These are phyloP conservation scores for Paramecium sexaurelia DNA, from an alignment of 73 alveolate species.

Conservation along the genomic window DNA sequence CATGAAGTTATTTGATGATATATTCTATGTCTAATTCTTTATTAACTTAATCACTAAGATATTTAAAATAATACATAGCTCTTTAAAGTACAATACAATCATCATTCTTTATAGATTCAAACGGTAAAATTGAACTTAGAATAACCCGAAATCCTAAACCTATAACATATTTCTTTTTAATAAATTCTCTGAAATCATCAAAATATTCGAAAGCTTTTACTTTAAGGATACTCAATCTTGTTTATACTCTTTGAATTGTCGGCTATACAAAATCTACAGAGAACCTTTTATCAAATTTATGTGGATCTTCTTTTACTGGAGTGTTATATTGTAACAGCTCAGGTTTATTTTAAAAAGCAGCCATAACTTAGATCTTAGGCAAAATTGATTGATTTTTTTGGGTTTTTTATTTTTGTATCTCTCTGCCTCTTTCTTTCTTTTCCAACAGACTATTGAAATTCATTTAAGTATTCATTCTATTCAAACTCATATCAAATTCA, in stretches of 20 bases:
- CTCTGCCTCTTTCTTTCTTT: neutral
- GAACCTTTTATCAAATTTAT: neutral
- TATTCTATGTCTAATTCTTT: slow-evolving; percentile 21
- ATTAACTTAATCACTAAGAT: neutral
- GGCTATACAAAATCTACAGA: neutral
- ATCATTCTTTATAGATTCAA: neutral
- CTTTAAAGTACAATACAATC: neutral
- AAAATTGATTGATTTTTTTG: neutral
- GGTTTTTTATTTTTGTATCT: neutral
- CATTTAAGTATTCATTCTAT: neutral
- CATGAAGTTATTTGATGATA: neutral
- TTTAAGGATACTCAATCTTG: neutral
- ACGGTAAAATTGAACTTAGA: neutral
- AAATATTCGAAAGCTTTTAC: neutral
- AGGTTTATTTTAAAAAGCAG: neutral
- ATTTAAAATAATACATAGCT: neutral
- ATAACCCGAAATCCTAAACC: neutral
- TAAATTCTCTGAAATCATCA: neutral
- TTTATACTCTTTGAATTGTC: neutral
- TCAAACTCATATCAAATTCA: slow-evolving; percentile 11
- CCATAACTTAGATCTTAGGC: neutral
- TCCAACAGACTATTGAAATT: neutral
- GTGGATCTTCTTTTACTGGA: neutral
- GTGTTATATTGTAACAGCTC: neutral
- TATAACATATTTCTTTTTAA: neutral